phyloP scores from a whole-genome alignment of 768 basidiomycete species.

The Hemileccinum rubropunctum region DNA sequence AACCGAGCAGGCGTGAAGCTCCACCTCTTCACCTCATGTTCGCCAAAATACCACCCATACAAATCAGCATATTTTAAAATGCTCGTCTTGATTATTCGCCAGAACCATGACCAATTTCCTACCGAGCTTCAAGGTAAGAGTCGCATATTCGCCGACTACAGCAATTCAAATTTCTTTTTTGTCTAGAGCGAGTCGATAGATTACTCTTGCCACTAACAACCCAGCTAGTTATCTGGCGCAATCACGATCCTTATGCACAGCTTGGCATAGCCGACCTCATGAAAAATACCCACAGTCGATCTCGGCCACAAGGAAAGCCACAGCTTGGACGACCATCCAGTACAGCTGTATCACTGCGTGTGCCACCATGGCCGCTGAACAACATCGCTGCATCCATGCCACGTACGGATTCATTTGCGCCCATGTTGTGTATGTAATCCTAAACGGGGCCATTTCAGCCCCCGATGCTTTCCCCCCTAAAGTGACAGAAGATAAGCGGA shows the following conservation, averaged over 20 bases:
- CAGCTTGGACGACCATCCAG: slow-evolving; percentile 16
- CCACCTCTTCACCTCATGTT: slow-evolving; percentile 47
- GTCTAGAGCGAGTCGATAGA: slow-evolving; percentile 30
- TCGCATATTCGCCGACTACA: not conserved
- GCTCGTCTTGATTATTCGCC: slow-evolving; percentile 39
- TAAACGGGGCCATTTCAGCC: slow-evolving; percentile 29
- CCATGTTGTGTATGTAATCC: not conserved
- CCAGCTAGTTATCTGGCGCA: slow-evolving; percentile 27
- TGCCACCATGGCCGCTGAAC: slow-evolving; percentile 26
- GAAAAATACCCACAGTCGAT: slow-evolving; percentile 13
- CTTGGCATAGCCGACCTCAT: slow-evolving; percentile 35
- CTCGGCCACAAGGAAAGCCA: slow-evolving; percentile 14
- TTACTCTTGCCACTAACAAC: slow-evolving; percentile 34
- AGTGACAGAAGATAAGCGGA: slow-evolving; percentile 13
- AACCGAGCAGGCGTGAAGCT: slow-evolving; percentile 39
- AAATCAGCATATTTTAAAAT: slow-evolving; percentile 51
- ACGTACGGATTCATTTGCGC: slow-evolving; percentile 29
- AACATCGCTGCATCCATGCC: slow-evolving; percentile 33
- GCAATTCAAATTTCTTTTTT: slow-evolving; percentile 4
- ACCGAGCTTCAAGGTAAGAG: slow-evolving; percentile 26
- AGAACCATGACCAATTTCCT: slow-evolving; percentile 29
- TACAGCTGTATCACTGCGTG: slow-evolving; percentile 9
- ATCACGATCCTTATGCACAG: slow-evolving; percentile 30
- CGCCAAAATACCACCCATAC: slow-evolving; percentile 36
- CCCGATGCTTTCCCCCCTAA: slow-evolving; percentile 36